phyloP scores from a whole-genome alignment of 495 filamentous ascomycete species.

The Trichoderma erinaceum region DNA sequence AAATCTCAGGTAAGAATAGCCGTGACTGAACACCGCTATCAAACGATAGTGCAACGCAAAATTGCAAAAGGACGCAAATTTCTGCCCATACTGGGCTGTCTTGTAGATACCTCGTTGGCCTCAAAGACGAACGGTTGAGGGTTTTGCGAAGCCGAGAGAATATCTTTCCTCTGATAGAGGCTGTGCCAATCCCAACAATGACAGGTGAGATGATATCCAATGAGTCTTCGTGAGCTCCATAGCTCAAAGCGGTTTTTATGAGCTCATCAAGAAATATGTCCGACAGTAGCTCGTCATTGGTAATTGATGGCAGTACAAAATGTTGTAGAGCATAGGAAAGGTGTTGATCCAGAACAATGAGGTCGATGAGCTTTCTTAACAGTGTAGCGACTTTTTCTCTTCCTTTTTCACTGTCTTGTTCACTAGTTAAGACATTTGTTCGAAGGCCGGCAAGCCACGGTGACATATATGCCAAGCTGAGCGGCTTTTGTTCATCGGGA shows the following conservation, averaged over 20 bases:
- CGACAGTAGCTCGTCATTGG: conserved; percentile 53
- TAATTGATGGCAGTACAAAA: conserved; percentile 54
- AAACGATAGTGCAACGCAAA: conserved; percentile 58
- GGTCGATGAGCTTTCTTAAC: conserved; percentile 57
- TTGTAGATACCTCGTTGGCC: conserved; percentile 53
- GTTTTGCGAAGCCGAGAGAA: conserved; percentile 57
- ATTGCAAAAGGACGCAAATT: conserved; percentile 56
- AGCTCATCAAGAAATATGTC: conserved; percentile 61
- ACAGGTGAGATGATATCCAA: conserved; percentile 56
- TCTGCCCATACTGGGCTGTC: conserved; percentile 61
- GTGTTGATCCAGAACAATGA: conserved; percentile 49
- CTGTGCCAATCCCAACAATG: conserved; percentile 52
- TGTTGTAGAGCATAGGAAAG: conserved; percentile 54
- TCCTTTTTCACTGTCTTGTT: conserved; percentile 54
- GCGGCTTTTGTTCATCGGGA: conserved; percentile 52
- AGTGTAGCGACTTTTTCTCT: conserved; percentile 55
- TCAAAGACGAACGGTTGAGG: conserved; percentile 55
- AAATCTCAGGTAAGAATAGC: conserved; percentile 58
- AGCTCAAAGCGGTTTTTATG: conserved; percentile 50
- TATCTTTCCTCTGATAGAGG: conserved; percentile 55
- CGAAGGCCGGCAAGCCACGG: conserved; percentile 57
- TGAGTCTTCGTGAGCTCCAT: conserved; percentile 50
- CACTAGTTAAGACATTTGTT: conserved; percentile 48
- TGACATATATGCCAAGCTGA: conserved; percentile 60
- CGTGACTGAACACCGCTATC: conserved; percentile 58